Base-by-base conservation (phyloP, 257 asterid genomes). In the Rehmannia glutinosa region DNA sequence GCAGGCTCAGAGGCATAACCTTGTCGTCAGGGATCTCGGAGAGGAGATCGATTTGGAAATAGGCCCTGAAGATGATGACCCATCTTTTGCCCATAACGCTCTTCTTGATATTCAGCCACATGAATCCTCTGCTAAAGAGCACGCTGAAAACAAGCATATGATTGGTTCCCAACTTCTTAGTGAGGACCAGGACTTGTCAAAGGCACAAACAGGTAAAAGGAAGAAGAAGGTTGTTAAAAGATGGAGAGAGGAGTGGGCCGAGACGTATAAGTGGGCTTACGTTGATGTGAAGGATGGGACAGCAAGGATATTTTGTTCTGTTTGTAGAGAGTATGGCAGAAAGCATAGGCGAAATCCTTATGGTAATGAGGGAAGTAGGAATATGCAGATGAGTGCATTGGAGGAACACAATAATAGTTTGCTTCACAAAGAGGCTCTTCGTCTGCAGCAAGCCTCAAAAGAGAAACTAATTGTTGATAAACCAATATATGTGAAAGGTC, bases 221-320 rank as follows among this genome's bases (percentile, higher is more conserved):
- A 94, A 94, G 82, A 94, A 94, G 80, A 94, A 94, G 82, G 99
- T 94, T 12, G 95, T 94, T 41, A 94, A 94, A 78, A 80, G 99
- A 78, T 94, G 99, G 99, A 85, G 99, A 76, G 99, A 94, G 78
- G 99, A 94, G 77, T 94, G 99, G 99, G 99, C 99, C 49, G 99
- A 94, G 76, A 94, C 99, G 2, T 94, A 94, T 80, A 94, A 94
- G 77, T 94, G 99, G 99, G 99, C 99, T 23, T 94, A 88, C 58
- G 97, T 91, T 75, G 96, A 94, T 77, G 78, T 91, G 59, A 91
- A 85, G 77, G 99, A 94, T 68, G 97, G 95, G 61, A 85, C 96
- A 9, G 95, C 99, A 8, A 88, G 99, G 76, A 94, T 94, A 75
- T 91, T 94, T 82, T 94, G 99, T 81, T 88, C 99, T 2, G 95